Base-by-base conservation (phyloP, 768 basidiomycete genomes). In the Phaffia tasmanica region DNA sequence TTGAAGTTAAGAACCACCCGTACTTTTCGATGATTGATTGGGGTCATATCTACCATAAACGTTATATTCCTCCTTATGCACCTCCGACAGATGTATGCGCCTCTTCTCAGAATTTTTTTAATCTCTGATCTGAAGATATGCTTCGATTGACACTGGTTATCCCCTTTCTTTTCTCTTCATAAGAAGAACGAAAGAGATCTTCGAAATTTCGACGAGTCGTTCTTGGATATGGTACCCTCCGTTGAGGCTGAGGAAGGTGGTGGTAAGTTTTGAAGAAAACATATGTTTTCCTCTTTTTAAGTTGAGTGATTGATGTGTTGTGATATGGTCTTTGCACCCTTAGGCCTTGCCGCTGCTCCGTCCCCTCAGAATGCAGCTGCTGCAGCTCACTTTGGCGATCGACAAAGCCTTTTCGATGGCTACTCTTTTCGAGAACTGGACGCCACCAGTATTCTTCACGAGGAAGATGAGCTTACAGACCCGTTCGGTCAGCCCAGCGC, bases 121-220 rank as follows among this genome's bases (percentile, higher is more conserved):
- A n/a, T n/a, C 35, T 11, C 35, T 11, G 35, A 42, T 42, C 6
- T 42, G 35, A 42, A 42, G 11, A 42, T 42, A 11, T 11, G 6
- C 6, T 4, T 42, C 35, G 35, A 11, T 11, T 42, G n/a, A 42
- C 11, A 42, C 35, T 42, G 35, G 11, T 11, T n/a, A n/a, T 90
- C 89, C 19, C 87, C 87, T 35, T 89, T 91, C 74, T 89, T 93
- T 75, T 87, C 88, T 25, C 35, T 42, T 42, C 35, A n/a, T 11
- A 42, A 42, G 35, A 83, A 83, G 53, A 89, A 94, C 77, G 92
- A 92, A 69, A 85, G 86, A 72, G 95, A 99, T 82, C 93, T 89
- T 71, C 89, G 89, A 76, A 97, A 98, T 78, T 99, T 98, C 76
- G 94, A 98, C 76, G 89, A 93, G 70, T 86, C 89, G 50, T 98